Evolutionary conservation across 129 eudicot species (phyloP).

Genomic region (Erigeron canadensis): DNA sequence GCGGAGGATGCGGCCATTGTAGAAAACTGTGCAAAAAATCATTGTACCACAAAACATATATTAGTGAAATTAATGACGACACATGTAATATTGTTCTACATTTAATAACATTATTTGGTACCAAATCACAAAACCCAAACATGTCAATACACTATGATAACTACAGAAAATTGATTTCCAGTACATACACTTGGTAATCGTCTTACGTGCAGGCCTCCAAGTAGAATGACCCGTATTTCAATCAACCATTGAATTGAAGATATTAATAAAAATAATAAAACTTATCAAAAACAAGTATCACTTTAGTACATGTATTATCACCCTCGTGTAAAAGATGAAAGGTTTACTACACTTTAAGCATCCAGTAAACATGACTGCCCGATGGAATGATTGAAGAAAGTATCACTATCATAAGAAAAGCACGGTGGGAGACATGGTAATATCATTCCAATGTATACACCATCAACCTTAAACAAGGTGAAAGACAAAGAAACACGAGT

Average conservation of each 20-base stretch:
- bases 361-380: too few species aligned
- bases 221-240: background rate
- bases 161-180: background rate
- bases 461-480: too few species aligned
- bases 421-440: too few species aligned
- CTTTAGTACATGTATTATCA: background rate
- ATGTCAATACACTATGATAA: background rate
- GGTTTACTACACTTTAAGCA: background rate
- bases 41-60: background rate
- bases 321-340: slow-evolving; percentile 1
- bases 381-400: too few species aligned
- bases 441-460: too few species aligned
- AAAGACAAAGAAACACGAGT: too few species aligned
- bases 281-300: slow-evolving; percentile 1
- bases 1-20: slow-evolving; percentile 84
- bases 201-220: background rate
- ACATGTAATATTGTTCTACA: background rate
- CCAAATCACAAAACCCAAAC: background rate
- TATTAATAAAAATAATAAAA: background rate
- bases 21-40: slow-evolving; percentile 9
- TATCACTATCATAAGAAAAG: too few species aligned
- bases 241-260: background rate
- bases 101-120: background rate
- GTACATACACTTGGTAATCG: background rate
- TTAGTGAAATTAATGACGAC: background rate